Conservation (phyloP, 2,329 filamentous ascomycete genomes). For the Phialophora verrucosa region DNA sequence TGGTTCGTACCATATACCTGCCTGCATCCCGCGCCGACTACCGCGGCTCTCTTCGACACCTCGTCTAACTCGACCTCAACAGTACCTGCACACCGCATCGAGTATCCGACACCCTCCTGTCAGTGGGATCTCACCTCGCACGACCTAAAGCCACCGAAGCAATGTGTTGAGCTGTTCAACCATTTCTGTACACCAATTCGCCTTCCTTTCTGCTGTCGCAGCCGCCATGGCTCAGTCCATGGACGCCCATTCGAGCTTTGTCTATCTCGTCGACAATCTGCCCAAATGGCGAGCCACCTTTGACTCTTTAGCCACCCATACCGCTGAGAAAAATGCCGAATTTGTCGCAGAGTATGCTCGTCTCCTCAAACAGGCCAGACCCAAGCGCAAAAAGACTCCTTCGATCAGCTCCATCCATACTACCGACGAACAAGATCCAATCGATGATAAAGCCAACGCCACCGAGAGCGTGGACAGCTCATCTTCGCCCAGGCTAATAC, state of each 20-base stretch:
- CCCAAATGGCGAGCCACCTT: constrained; percentile 53
- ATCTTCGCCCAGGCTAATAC: constrained; percentile 20
- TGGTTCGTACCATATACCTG: neutral
- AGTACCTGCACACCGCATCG: constrained; percentile 9
- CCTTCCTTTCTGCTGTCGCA: constrained; percentile 8
- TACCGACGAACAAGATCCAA: constrained; percentile 32
- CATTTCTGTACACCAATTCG: constrained; percentile 14
- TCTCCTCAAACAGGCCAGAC: constrained; percentile 45
- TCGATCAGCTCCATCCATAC: constrained; percentile 52
- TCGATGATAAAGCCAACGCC: neutral
- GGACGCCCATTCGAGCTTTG: constrained; percentile 54
- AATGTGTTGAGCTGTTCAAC: constrained; percentile 28
- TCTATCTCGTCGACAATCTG: constrained; percentile 51
- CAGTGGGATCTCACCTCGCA: constrained; percentile 27
- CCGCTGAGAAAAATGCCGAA: constrained; percentile 49
- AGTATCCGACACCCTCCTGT: constrained; percentile 7
- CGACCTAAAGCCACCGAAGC: constrained; percentile 22
- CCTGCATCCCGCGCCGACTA: neutral
- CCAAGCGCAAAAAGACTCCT: constrained; percentile 46
- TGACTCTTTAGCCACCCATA: constrained; percentile 50
- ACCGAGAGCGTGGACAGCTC: constrained; percentile 16
- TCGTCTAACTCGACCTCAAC: neutral
- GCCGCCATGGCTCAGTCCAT: constrained; percentile 39
- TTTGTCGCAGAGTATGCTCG: constrained; percentile 51
- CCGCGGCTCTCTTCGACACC: neutral